Evolutionary conservation across 2,329 filamentous ascomycete genomes (phyloP).

Genomic region (Beauveria sp.): DNA sequence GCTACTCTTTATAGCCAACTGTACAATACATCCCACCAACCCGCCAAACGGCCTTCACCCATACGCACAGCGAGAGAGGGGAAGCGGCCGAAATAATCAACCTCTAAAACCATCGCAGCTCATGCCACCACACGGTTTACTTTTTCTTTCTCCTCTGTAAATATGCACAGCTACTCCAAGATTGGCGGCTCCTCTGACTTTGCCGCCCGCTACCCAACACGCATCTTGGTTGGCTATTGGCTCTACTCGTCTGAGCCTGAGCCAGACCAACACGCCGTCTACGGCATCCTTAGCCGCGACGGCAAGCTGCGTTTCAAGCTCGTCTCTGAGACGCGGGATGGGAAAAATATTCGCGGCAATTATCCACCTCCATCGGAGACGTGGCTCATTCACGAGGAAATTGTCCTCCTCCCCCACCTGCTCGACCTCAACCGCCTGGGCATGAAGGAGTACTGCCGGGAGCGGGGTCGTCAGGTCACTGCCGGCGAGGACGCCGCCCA

Average conservation of each 20-base stretch:
- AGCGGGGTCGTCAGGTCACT: constrained; percentile 1
- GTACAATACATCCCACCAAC: neutral
- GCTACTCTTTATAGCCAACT: constrained; percentile 1
- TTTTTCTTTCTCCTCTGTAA: neutral
- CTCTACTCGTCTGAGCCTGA: constrained; percentile 8
- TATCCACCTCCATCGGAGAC: constrained; percentile 2
- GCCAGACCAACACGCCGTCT: constrained; percentile 12
- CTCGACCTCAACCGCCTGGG: constrained; percentile 9
- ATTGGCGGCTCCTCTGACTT: constrained; percentile 9
- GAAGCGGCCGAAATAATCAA: neutral
- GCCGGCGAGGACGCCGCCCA: constrained; percentile 1
- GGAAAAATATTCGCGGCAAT: constrained; percentile 1
- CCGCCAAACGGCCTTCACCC: neutral
- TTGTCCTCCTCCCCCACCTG: constrained; percentile 4
- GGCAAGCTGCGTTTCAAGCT: constrained; percentile 12
- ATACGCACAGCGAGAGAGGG: neutral
- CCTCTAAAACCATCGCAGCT: neutral
- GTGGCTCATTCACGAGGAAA: constrained; percentile 8
- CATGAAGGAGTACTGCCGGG: constrained; percentile 12
- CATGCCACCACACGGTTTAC: neutral
- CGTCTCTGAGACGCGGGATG: constrained; percentile 9
- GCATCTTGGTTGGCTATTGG: constrained; percentile 12
- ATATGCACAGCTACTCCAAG: constrained; percentile 10
- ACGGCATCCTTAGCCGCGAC: constrained; percentile 10
- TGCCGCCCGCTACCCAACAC: constrained; percentile 10